Evolutionary conservation across 176 grass and related monocot species (phyloP), one percentile per base, ranked within the genome.

Genomic region (Puya raimondii): DNA sequence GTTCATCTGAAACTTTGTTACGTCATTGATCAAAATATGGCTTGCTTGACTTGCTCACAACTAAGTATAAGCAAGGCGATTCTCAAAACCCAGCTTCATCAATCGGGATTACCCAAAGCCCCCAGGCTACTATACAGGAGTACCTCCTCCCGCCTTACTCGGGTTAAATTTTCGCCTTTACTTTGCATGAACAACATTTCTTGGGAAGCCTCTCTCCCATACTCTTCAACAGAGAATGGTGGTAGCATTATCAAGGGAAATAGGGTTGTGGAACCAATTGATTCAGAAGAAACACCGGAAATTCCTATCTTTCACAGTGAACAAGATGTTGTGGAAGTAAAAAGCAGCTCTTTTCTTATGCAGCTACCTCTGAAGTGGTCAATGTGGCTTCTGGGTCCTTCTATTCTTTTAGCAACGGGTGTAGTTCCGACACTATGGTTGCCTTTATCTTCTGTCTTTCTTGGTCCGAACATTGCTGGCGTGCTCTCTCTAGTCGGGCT

Each of bases 351-450:
- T 15, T 56, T 80, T 50, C 12, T 58, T 64, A 48, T 56, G 71
- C 48, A 42, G 23, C 23, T 47, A 11, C 23, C 70, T 50, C 79
- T 92, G 13, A 90, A 85, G 81, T 86, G 80, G 74, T 84, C 86
- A 16, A 90, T 97, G 89, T 92, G 93, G 93, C 61, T 97, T 50
- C 53, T 97, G 54, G 93, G 89, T 26, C 93, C 94, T 79, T 87
- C 76, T 0, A 10, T 92, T 70, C 81, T 97, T 53, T 78, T 97
- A 51, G 80, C 83, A 18, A 97, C 94, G 0, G 86, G 89, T 18
- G 91, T 97, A 68, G 81, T 87, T 64, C 94, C 89, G 25, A 92
- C 94, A 57, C 53, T 97, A 27, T 97, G 89, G 88, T 49, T 97
- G 73, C 94, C 94, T 70, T 18, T 90, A 48, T 75, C 89, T 49